A percentile compares a stretch with the other conserved stretches of the same genome.
Conservation (phyloP, 495 filamentous ascomycete genomes). For the Symbiotaphrina buchneri region DNA sequence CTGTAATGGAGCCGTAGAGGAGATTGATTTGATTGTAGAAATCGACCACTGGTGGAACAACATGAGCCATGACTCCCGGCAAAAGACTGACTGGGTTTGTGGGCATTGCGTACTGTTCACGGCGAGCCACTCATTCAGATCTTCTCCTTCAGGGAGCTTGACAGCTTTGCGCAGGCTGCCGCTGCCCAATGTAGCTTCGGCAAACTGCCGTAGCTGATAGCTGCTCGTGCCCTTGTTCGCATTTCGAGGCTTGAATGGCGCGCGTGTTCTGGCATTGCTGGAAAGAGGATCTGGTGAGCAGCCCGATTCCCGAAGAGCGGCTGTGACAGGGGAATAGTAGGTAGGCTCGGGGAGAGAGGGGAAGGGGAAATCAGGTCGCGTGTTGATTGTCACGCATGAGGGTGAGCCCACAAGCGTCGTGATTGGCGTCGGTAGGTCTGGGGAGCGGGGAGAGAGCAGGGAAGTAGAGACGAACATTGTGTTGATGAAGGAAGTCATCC, state of each 20-base stretch:
- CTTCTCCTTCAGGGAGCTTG: conserved; percentile 89
- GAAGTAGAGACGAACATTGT: conserved; percentile 39
- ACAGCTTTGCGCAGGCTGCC: conserved; percentile 91
- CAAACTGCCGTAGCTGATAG: conserved; percentile 93
- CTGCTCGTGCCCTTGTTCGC: conserved; percentile 75
- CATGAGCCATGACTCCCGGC: neutral
- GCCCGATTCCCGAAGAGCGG: conserved; percentile 4
- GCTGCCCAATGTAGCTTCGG: conserved; percentile 86
- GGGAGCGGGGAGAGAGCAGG: conserved; percentile 14
- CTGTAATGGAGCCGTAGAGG: conserved; percentile 93
- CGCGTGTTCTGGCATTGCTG: conserved; percentile 75
- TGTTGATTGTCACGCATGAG: conserved; percentile 4
- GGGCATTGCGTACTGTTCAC: conserved; percentile 52
- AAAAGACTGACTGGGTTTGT: neutral
- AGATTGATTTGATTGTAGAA: conserved; percentile 99
- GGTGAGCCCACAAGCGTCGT: conserved; percentile 18
- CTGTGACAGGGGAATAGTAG: conserved; percentile 4
- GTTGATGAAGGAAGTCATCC: conserved; percentile 44
- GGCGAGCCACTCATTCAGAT: conserved; percentile 91
- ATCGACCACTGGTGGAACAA: conserved; percentile 53
- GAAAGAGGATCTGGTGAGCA: conserved; percentile 16
- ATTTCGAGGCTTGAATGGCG: conserved; percentile 78
- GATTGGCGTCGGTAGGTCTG: conserved; percentile 14
- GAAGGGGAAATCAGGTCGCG: conserved; percentile 8
- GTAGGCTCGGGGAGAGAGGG: conserved; percentile 10